phyloP scores from a whole-genome alignment of 176 grass and related monocot genomes.

The Triticum dicoccoides region DNA sequence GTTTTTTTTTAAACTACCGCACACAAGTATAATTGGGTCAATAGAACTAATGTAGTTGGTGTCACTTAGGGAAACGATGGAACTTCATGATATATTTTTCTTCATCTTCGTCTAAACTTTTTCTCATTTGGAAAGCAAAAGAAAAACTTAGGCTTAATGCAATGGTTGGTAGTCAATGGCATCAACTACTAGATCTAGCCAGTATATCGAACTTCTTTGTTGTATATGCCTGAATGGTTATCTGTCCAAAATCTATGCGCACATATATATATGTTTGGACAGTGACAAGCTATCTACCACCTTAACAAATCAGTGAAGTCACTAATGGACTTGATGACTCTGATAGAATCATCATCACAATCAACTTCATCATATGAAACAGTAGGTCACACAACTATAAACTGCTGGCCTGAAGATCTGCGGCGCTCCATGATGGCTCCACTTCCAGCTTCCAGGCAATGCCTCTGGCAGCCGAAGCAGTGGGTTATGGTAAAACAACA shows the following conservation, averaged over 20 bases:
- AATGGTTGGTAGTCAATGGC: neutral
- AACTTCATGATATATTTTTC: neutral
- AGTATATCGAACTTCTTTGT: neutral
- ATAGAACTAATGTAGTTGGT: conserved; percentile 10
- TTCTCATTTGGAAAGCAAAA: neutral
- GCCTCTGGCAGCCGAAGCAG: neutral
- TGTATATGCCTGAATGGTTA: neutral
- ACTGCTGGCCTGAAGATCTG: too few species aligned
- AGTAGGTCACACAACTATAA: too few species aligned
- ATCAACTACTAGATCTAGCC: neutral
- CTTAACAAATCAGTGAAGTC: neutral
- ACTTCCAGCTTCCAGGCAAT: too few species aligned
- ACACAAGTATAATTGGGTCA: conserved; percentile 6
- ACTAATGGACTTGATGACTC: neutral
- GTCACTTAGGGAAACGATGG: conserved; percentile 5
- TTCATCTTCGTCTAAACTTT: neutral
- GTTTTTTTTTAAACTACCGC: too few species aligned
- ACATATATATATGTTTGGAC: neutral
- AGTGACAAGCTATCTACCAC: neutral
- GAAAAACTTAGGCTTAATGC: neutral
- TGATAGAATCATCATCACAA: conserved; percentile 8
- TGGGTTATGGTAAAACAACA: neutral
- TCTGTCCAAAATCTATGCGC: neutral
- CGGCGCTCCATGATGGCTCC: too few species aligned
- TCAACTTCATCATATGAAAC: neutral